phyloP scores from a whole-genome alignment of 768 basidiomycete genomes.

The Mycena haematopus region DNA sequence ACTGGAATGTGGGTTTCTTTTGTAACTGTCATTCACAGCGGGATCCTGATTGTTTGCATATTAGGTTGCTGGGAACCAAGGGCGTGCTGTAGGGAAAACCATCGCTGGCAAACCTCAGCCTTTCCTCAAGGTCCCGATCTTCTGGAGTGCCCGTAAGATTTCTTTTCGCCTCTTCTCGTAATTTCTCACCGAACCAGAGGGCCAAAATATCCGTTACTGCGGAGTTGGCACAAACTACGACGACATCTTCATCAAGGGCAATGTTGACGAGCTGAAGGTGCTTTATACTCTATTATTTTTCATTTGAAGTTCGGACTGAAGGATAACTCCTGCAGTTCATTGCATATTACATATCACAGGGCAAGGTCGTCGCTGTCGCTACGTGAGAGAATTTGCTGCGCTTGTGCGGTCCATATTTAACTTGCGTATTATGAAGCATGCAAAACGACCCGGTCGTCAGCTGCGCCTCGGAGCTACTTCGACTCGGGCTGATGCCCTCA shows the following conservation, averaged over 20 bases:
- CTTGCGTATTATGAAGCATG: constrained; percentile 55
- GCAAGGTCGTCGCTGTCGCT: constrained; percentile 71
- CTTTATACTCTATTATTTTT: background rate
- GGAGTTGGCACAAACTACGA: constrained; percentile 76
- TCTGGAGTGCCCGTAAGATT: constrained; percentile 87
- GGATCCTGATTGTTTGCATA: background rate
- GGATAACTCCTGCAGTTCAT: constrained; percentile 61
- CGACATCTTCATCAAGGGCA: constrained; percentile 79
- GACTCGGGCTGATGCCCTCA: constrained; percentile 82
- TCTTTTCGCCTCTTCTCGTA: background rate
- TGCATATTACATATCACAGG: constrained; percentile 75
- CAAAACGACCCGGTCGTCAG: constrained; percentile 82
- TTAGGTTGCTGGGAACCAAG: constrained; percentile 85
- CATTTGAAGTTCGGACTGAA: background rate
- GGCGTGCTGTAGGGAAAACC: constrained; percentile 80
- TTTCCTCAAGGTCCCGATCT: constrained; percentile 83
- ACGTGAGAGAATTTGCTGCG: constrained; percentile 45
- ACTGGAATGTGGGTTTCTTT: constrained; percentile 77
- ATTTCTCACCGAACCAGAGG: constrained; percentile 54
- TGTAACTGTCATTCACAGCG: constrained; percentile 2
- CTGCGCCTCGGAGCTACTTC: constrained; percentile 78
- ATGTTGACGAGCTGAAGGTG: constrained; percentile 80
- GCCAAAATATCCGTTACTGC: constrained; percentile 86
- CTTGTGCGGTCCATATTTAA: background rate
- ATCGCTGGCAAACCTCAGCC: constrained; percentile 70